These are phyloP conservation scores for Trichosporon inkin DNA, from an alignment of 1,284 basidiomycete species.

Conservation along the genomic window DNA sequence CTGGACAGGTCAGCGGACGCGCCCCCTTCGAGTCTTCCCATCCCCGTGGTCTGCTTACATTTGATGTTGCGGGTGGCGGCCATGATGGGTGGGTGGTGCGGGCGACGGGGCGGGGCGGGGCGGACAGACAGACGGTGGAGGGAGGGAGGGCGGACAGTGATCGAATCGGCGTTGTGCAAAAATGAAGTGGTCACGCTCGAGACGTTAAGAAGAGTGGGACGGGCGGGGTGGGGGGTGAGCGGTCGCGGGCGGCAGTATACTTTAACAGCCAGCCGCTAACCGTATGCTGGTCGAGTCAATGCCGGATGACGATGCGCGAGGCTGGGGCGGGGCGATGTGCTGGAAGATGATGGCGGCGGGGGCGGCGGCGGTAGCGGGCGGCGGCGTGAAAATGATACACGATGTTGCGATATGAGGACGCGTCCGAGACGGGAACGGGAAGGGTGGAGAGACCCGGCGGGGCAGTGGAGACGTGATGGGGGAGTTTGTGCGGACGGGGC, in stretches of 20 bases:
- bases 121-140: background rate
- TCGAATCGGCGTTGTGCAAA: slow-evolving; percentile 9
- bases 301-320: background rate
- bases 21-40: background rate
- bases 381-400: background rate
- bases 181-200: slow-evolving; percentile 6
- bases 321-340: background rate
- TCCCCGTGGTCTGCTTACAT: slow-evolving; percentile 20
- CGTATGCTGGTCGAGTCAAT: background rate
- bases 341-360: background rate
- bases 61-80: slow-evolving; percentile 34
- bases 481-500: background rate
- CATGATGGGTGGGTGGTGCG: slow-evolving; percentile 7
- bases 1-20: slow-evolving; percentile 25
- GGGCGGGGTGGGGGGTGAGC: background rate
- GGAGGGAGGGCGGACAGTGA: background rate
- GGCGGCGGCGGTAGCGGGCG: background rate
- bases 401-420: slow-evolving; percentile 4
- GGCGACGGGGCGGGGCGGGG: background rate
- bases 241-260: too few species aligned
- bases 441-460: background rate
- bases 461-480: background rate
- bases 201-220: slow-evolving; percentile 6
- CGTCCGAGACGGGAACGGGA: background rate
- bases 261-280: too few species aligned